Evolutionary conservation across 495 filamentous ascomycete genomes (phyloP).

Genomic region (Stereocaulon alpinum): DNA sequence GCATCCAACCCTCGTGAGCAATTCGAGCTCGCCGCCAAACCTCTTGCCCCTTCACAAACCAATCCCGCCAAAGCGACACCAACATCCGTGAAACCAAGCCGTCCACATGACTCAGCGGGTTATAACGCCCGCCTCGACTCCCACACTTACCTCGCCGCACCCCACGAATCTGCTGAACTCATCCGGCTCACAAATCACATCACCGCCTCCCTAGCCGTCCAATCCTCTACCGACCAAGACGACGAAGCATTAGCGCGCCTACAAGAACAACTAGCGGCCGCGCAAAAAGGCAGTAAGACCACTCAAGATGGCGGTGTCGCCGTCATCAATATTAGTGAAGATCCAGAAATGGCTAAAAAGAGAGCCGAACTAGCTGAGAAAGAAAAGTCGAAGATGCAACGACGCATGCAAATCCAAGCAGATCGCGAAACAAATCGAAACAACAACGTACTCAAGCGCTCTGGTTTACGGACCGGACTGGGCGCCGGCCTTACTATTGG

Average conservation of each 20-base stretch:
- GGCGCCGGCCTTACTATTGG: slow-evolving; percentile 58
- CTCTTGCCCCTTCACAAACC: slow-evolving; percentile 54
- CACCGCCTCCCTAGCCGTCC: slow-evolving; percentile 62
- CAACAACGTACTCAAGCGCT: slow-evolving; percentile 40
- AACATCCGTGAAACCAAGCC: slow-evolving; percentile 21
- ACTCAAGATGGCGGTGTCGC: slow-evolving; percentile 48
- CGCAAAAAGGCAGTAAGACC: slow-evolving; percentile 43
- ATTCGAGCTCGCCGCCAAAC: slow-evolving; percentile 66
- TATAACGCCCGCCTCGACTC: slow-evolving; percentile 65
- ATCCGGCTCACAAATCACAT: slow-evolving; percentile 72
- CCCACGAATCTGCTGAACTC: slow-evolving; percentile 55
- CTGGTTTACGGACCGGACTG: slow-evolving; percentile 34
- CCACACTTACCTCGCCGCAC: slow-evolving; percentile 73
- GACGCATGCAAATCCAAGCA: slow-evolving; percentile 55
- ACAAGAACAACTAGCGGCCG: slow-evolving; percentile 56
- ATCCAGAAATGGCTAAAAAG: slow-evolving; percentile 71
- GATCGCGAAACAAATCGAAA: slow-evolving; percentile 53
- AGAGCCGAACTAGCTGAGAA: slow-evolving; percentile 66
- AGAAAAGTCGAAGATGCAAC: slow-evolving; percentile 55
- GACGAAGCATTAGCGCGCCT: slow-evolving; percentile 72
- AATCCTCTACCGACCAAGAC: slow-evolving; percentile 55
- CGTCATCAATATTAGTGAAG: slow-evolving; percentile 53
- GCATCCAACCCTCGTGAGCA: slow-evolving; percentile 63
- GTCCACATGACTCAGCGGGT: slow-evolving; percentile 22
- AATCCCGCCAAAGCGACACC: slow-evolving; percentile 41